Evolutionary conservation across 805 yeast species (phyloP).

Genomic region (Brettanomyces sp.): DNA sequence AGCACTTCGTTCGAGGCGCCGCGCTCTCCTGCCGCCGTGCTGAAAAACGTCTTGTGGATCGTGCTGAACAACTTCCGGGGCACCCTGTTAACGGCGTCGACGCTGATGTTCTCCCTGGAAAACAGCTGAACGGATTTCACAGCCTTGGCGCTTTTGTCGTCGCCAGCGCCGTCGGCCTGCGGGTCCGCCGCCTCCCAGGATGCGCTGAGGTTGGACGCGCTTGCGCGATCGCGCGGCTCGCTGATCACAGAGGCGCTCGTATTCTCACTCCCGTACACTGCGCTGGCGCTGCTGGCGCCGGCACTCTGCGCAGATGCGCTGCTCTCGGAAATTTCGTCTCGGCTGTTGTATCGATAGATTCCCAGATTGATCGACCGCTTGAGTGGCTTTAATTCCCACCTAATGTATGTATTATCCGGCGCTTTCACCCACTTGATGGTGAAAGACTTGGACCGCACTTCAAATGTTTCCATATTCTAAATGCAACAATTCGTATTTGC

Average conservation of each 20-base stretch:
- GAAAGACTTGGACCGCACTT: conserved; percentile 81
- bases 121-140: neutral
- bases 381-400: conserved; percentile 77
- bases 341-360: conserved; percentile 21
- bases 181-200: neutral
- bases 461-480: conserved; percentile 70
- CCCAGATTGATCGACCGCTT: conserved; percentile 45
- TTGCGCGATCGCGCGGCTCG: neutral
- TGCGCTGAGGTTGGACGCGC: neutral
- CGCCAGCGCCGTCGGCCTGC: neutral
- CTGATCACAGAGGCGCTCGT: neutral
- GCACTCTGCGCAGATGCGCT: conserved; percentile 1
- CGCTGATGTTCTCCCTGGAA: conserved; percentile 13
- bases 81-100: conserved; percentile 23
- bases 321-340: conserved; percentile 2
- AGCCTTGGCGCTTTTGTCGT: conserved; percentile 3
- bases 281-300: conserved; percentile 8
- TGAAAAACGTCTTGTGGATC: conserved; percentile 6
- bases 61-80: conserved; percentile 19
- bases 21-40: too few species aligned
- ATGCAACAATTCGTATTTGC: too few species aligned
- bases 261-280: neutral
- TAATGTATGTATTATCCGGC: conserved; percentile 53
- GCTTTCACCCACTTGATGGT: conserved; percentile 86
- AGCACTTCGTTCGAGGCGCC: neutral